A percentile compares a stretch with the other conserved stretches of the same genome.
These are phyloP conservation scores for Psilocybe tampanensis DNA, from an alignment of 768 basidiomycete species.

Conservation along the genomic window DNA sequence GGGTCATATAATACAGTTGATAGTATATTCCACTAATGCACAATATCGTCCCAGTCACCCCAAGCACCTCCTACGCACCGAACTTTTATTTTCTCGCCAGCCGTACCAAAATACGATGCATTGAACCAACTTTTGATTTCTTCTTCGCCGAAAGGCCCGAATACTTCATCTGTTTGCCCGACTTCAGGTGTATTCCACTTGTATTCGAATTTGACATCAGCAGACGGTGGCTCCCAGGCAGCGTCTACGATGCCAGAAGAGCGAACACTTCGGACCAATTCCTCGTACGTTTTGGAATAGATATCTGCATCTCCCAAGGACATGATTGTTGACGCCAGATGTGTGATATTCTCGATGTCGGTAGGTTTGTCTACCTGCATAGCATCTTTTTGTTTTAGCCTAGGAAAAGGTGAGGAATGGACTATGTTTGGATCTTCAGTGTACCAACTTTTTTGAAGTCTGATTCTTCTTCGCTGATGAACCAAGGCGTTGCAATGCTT, in stretches of 20 bases:
- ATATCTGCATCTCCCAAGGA: slow-evolving; percentile 84
- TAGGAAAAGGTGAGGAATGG: slow-evolving; percentile 8
- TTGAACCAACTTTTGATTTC: slow-evolving; percentile 82
- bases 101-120: slow-evolving; percentile 78
- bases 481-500: slow-evolving; percentile 87
- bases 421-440: background rate
- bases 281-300: slow-evolving; percentile 85
- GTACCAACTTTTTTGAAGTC: slow-evolving; percentile 31
- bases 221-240: slow-evolving; percentile 77
- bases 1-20: slow-evolving; percentile 11
- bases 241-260: slow-evolving; percentile 68
- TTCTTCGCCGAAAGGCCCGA: slow-evolving; percentile 81
- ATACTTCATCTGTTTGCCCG: slow-evolving; percentile 51
- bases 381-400: slow-evolving; percentile 34
- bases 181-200: slow-evolving; percentile 68
- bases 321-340: slow-evolving; percentile 88
- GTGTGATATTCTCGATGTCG: slow-evolving; percentile 80
- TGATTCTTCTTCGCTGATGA: slow-evolving; percentile 45
- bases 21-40: slow-evolving; percentile 39
- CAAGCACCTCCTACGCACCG: slow-evolving; percentile 70
- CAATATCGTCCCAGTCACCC: slow-evolving; percentile 70
- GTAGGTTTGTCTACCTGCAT: slow-evolving; percentile 57
- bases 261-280: slow-evolving; percentile 76
- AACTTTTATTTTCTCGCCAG: slow-evolving; percentile 79
- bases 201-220: slow-evolving; percentile 79